Percentiles rank a stretch among this genome's conserved stretches.
phyloP scores from a whole-genome alignment of 2,329 filamentous ascomycete species.

The Aspergillus pseudoviridinutans region DNA sequence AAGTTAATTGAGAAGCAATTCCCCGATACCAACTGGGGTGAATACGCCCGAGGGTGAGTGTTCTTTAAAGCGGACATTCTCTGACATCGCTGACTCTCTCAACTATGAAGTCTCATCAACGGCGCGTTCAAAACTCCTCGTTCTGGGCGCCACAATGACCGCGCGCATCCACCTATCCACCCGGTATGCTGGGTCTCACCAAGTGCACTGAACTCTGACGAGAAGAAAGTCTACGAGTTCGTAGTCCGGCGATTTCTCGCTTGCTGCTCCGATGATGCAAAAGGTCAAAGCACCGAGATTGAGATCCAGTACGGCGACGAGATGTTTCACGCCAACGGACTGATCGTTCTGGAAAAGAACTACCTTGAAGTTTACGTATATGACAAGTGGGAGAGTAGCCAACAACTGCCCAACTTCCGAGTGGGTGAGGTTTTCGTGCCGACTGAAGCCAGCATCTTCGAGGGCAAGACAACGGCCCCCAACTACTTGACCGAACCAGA shows the following conservation, averaged over 20 bases:
- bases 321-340: constrained; percentile 72
- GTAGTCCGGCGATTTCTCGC: constrained; percentile 87
- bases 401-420: constrained; percentile 73
- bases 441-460: constrained; percentile 79
- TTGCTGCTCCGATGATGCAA: constrained; percentile 91
- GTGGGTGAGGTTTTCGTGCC: constrained; percentile 81
- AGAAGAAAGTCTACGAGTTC: constrained; percentile 84
- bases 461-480: constrained; percentile 84
- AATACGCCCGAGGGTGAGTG: constrained; percentile 64
- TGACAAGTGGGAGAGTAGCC: constrained; percentile 90
- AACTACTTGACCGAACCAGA: constrained; percentile 91
- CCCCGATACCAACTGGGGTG: constrained; percentile 71
- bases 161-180: constrained; percentile 95
- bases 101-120: constrained; percentile 54
- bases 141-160: constrained; percentile 84
- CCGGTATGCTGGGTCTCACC: constrained; percentile 80
- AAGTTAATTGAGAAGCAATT: constrained; percentile 79
- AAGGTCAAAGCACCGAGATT: constrained; percentile 78
- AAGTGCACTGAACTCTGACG: constrained; percentile 56
- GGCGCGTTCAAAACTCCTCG: constrained; percentile 79
- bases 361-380: constrained; percentile 96
- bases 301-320: constrained; percentile 82
- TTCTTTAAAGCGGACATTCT: background rate
- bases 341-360: constrained; percentile 82
- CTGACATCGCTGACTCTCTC: constrained; percentile 1